These are phyloP conservation scores for Codiaeum variegatum DNA, from an alignment of 441 rosid genomes.

Conservation along the genomic window DNA sequence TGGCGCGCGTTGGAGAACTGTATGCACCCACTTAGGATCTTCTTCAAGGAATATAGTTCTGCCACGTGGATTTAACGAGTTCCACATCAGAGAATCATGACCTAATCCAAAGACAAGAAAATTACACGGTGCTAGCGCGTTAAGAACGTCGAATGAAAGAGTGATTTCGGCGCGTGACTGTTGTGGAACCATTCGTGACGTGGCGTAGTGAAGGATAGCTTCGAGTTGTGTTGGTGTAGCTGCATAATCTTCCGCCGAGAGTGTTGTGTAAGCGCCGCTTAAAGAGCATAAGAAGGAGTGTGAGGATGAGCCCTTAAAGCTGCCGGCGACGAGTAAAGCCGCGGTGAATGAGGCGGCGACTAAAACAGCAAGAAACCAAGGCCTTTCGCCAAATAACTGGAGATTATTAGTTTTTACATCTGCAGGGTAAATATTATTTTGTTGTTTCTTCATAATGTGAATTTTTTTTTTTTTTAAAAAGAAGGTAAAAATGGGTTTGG, in stretches of 20 bases:
- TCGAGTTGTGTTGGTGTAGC: constrained; percentile 58
- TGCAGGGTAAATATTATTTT: background rate
- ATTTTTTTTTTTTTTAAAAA: too few species aligned
- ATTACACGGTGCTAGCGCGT: constrained; percentile 56
- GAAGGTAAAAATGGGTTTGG: too few species aligned
- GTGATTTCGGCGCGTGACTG: constrained; percentile 61
- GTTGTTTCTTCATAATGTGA: constrained; percentile 10
- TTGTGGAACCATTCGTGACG: constrained; percentile 63
- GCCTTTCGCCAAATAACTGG: background rate
- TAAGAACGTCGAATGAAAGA: constrained; percentile 60
- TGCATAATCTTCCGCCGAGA: constrained; percentile 23
- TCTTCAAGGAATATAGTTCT: constrained; percentile 79
- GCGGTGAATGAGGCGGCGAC: background rate
- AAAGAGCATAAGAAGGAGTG: constrained; percentile 6
- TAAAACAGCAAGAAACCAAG: constrained; percentile 18
- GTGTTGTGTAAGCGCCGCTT: background rate
- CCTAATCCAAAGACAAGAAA: constrained; percentile 89
- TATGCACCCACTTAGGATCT: constrained; percentile 70
- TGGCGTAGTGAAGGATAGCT: constrained; percentile 87
- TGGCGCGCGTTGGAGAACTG: constrained; percentile 46
- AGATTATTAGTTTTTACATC: background rate
- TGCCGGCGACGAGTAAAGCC: constrained; percentile 2
- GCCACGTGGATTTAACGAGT: constrained; percentile 71
- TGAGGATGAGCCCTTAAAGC: background rate
- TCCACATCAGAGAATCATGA: constrained; percentile 90